Base-by-base conservation (phyloP, 2,329 filamentous ascomycete species). In the Claviceps monticola region DNA sequence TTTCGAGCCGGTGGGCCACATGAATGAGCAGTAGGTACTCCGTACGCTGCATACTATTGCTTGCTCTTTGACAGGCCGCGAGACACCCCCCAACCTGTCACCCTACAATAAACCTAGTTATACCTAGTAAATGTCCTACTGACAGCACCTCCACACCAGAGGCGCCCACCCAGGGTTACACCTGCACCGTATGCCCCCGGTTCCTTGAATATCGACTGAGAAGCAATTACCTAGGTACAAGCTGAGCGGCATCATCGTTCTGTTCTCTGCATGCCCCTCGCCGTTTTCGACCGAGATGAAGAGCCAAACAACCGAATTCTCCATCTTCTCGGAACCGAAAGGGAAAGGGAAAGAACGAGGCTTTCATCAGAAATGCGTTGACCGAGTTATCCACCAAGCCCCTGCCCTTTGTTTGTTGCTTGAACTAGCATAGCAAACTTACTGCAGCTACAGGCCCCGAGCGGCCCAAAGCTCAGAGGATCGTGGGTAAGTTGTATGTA, bases 1-100 rank as follows among this genome's bases (percentile, higher is more conserved):
- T 51, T 55, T 51, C 53, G 51, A 53, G 49, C 48, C 45, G 45
- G 50, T 49, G 42, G 43, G 16, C 41, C 29, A 11, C 8, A 34
- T 9, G 29, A 34, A 34, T 34, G 9, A 34, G 9, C 9, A 11
- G 13, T 21, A 36, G 9, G 43, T 19, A 17, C 9, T 9, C 9
- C 13, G 41, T 11, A 42, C 39, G 39, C 19, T 21, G 13, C 41
- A 5, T 21, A 23, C 16, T n/a, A 29, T 19, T 19, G 19, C 37
- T 42, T 38, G 23, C 6, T 21, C 16, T 23, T 26, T 13, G 38
- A 49, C 47, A 49, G 29, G 14, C 37, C 19, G n/a, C 47, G 17
- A 49, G 47, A 42, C 23, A 11, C 16, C 16, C 26, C 5, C 38
- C 34, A 17, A 29, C 9, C 9, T 34, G 29, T 34, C 42, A 43